Percentiles rank a stretch among this genome's conserved stretches.
Evolutionary conservation across 2,329 filamentous ascomycete genomes (phyloP).

Genomic region (Ophiosphaerella korrae): DNA sequence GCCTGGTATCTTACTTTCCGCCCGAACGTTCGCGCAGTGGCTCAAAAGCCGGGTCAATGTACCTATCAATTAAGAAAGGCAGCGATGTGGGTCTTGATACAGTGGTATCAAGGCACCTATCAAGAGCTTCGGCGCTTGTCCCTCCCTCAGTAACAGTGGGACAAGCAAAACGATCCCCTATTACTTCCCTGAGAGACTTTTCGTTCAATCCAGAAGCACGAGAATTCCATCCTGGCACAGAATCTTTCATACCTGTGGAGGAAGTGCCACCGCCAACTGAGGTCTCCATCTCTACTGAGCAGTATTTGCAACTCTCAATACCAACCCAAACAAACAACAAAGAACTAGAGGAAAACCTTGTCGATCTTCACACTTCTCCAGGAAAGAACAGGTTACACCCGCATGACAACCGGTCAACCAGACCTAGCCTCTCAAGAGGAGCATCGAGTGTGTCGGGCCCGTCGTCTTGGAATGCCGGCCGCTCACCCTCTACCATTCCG

Average conservation of each 20-base stretch:
- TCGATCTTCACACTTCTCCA: slow-evolving; percentile 22
- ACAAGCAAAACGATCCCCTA: slow-evolving; percentile 30
- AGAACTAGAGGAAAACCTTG: slow-evolving; percentile 24
- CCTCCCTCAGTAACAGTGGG: slow-evolving; percentile 23
- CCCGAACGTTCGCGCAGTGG: slow-evolving; percentile 22
- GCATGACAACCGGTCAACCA: slow-evolving; percentile 11
- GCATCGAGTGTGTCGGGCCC: slow-evolving; percentile 33
- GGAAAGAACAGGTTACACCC: slow-evolving; percentile 22
- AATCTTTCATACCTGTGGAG: slow-evolving; percentile 17
- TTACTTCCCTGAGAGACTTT: slow-evolving; percentile 34
- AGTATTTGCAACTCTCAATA: slow-evolving; percentile 40
- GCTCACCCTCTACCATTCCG: slow-evolving; percentile 10
- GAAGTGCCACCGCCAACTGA: slow-evolving; percentile 21
- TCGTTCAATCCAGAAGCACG: slow-evolving; percentile 44
- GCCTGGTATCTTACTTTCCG: slow-evolving; percentile 46
- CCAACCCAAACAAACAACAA: slow-evolving; percentile 24
- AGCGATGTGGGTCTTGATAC: slow-evolving; percentile 12
- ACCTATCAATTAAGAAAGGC: slow-evolving; percentile 28
- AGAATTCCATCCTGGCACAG: slow-evolving; percentile 38
- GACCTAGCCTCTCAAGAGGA: slow-evolving; percentile 34
- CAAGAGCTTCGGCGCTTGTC: slow-evolving; percentile 31
- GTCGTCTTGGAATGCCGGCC: slow-evolving; percentile 22
- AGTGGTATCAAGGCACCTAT: slow-evolving; percentile 19
- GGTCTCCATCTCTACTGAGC: slow-evolving; percentile 26
- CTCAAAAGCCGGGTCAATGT: slow-evolving; percentile 34